A percentile compares a stretch with the other conserved stretches of the same genome.
Evolutionary conservation across 148 eudicot genomes (phyloP).

Genomic region (Chenopodium formosanum): DNA sequence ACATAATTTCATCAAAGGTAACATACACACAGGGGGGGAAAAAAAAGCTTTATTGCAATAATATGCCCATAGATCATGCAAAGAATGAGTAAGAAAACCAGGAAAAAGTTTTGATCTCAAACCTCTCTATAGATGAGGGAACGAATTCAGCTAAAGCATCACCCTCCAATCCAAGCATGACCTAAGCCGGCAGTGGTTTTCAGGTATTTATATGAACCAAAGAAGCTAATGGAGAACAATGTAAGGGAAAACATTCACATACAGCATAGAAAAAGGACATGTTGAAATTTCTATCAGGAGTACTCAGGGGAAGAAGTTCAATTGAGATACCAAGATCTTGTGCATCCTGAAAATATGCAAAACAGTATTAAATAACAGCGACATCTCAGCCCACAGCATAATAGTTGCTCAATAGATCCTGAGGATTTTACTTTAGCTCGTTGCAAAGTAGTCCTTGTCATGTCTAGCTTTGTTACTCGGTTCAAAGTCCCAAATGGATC

Average conservation of each 20-base stretch:
- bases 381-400: neutral
- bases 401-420: neutral
- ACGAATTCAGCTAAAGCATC: conserved; percentile 60
- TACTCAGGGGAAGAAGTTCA: conserved; percentile 80
- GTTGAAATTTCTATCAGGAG: conserved; percentile 64
- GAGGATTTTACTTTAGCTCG: conserved; percentile 68
- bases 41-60: neutral
- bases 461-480: conserved; percentile 77
- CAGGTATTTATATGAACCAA: conserved; percentile 12
- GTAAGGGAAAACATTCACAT: conserved; percentile 26
- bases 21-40: too few species aligned
- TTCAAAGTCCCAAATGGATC: conserved; percentile 89
- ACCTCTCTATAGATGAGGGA: conserved; percentile 77
- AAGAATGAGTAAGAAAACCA: neutral
- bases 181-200: conserved; percentile 42
- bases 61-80: neutral
- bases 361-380: neutral
- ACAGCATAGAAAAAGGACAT: conserved; percentile 79
- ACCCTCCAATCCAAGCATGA: conserved; percentile 84
- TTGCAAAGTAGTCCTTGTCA: conserved; percentile 92
- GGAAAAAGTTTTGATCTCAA: conserved; percentile 13
- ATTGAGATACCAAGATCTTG: conserved; percentile 94
- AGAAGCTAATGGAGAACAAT: conserved; percentile 10
- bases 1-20: neutral
- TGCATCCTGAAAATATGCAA: conserved; percentile 65